Base-by-base conservation (phyloP, 495 filamentous ascomycete species). In the Penicillium daleae region DNA sequence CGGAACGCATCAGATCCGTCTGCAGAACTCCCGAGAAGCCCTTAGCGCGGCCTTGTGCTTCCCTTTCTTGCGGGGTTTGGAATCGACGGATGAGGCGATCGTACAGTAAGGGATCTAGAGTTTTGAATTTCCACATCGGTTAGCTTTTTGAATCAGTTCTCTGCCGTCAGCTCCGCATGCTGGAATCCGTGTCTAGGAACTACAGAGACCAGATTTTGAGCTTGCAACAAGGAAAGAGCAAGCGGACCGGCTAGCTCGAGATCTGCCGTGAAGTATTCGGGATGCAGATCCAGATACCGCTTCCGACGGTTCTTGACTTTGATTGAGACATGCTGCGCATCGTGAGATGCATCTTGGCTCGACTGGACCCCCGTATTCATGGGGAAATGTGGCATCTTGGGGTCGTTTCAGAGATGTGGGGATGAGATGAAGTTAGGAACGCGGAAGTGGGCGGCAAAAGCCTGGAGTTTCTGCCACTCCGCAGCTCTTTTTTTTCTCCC, bases 51-150 rank as follows among this genome's bases (percentile, higher is more conserved):
- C 88, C 90, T 61, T 92, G 89, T 15, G 80, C 83, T 72, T 92
- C 88, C 56, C 90, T 82, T 76, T 96, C 91, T 15, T 82, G 80
- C 15, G 89, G 71, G 3, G 86, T 86, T 56, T 92, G 91, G 74
- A 93, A 93, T 62, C 88, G 89, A 48, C 90, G 87, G 66, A 96
- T 85, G 15, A 93, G 80, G 57, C 85, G 84, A 70, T 94, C 91
- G 77, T 96, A 93, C 46, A 92, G 82, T 24, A 93, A 78, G 0
- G 91, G 90, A 73, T 93, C 90, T 90, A 64, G 53, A 59, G 40
- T n/a, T n/a, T n/a, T 9, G 37, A 60, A 61, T 39, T 56, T 54
- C 68, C 78, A 55, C 32, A 58, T 73, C 78, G 78, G 67, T 70
- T 67, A 68, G 69, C 60, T 60, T 60, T n/a, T 29, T 37, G 21